Evolutionary conservation across 2,329 filamentous ascomycete genomes (phyloP), one percentile per base, ranked within the genome.

Genomic region (Calonectria fujianensis): DNA sequence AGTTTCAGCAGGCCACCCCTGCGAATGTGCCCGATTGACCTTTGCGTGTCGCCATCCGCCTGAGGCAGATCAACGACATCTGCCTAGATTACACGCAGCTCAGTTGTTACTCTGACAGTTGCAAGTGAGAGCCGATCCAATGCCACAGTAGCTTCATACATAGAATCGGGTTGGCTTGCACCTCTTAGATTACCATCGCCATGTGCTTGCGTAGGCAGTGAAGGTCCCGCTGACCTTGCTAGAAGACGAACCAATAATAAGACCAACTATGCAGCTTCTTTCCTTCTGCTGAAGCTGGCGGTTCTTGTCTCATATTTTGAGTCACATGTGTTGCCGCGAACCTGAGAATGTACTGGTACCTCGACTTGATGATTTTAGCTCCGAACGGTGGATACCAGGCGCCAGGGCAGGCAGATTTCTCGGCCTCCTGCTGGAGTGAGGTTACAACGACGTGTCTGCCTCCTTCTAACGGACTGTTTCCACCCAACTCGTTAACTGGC

Each of bases 1-100:
- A 65, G 61, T 65, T 65, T 32, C 29, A 65, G 61, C 39, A n/a
- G 39, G 39, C 41, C 31, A 35, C 29, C 61, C 61, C 41, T 65
- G 41, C 14, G 8, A 65, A 41, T 4, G 6, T 16, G 24, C 27
- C 27, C 20, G 13, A 24, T 35, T 31, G 16, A 29, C 18, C 27
- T n/a, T 65, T 7, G 41, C 31, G 20, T 18, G 27, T 29, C 20
- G 27, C 59, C 27, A 32, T 32, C 39, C 39, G 29, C 3, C 27
- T 37, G 18, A 7, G 9, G 20, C 31, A n/a, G 20, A 27, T 39
- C 16, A 39, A 10, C 14, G n/a, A 16, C 24, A 16, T 39, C 35
- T 63, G 57, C 57, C 57, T 63, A 24, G 16, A 39, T 27, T 32
- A 18, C 8, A 31, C 27, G 24, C 27, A 41, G 24, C 18, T 41